These are phyloP conservation scores for Lentinula boryana DNA, from an alignment of 768 basidiomycete species.

Conservation along the genomic window DNA sequence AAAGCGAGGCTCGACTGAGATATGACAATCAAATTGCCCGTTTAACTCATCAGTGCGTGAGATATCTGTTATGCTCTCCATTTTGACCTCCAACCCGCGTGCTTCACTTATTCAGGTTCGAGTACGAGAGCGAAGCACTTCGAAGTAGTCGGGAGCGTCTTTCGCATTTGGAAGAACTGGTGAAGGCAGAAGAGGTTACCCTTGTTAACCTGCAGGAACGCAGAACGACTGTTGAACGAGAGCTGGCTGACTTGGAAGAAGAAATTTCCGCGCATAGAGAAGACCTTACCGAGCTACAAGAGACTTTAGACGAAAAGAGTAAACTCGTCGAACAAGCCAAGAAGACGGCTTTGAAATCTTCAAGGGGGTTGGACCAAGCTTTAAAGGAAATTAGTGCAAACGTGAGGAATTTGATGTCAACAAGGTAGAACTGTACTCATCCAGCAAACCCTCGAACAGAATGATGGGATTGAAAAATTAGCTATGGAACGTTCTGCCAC, in stretches of 20 bases:
- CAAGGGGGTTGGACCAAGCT: slow-evolving; percentile 77
- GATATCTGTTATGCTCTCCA: neutral
- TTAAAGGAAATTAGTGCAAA: slow-evolving; percentile 84
- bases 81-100: neutral
- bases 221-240: slow-evolving; percentile 46
- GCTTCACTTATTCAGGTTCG: slow-evolving; percentile 42
- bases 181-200: slow-evolving; percentile 46
- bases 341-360: slow-evolving; percentile 59
- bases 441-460: slow-evolving; percentile 29
- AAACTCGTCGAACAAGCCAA: slow-evolving; percentile 74
- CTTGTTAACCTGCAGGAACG: slow-evolving; percentile 49
- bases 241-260: slow-evolving; percentile 54
- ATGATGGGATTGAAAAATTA: slow-evolving; percentile 88
- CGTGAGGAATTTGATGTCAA: slow-evolving; percentile 31
- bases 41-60: slow-evolving; percentile 73
- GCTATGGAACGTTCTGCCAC: slow-evolving; percentile 79
- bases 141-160: slow-evolving; percentile 59
- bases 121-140: slow-evolving; percentile 79
- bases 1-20: slow-evolving; percentile 75
- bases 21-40: slow-evolving; percentile 86
- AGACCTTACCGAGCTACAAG: slow-evolving; percentile 55
- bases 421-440: slow-evolving; percentile 17
- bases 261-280: slow-evolving; percentile 52
- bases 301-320: slow-evolving; percentile 64
- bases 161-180: slow-evolving; percentile 42